Evolutionary conservation across 306 rosid species (phyloP).

Genomic region (Sphenostylis stenocarpa): DNA sequence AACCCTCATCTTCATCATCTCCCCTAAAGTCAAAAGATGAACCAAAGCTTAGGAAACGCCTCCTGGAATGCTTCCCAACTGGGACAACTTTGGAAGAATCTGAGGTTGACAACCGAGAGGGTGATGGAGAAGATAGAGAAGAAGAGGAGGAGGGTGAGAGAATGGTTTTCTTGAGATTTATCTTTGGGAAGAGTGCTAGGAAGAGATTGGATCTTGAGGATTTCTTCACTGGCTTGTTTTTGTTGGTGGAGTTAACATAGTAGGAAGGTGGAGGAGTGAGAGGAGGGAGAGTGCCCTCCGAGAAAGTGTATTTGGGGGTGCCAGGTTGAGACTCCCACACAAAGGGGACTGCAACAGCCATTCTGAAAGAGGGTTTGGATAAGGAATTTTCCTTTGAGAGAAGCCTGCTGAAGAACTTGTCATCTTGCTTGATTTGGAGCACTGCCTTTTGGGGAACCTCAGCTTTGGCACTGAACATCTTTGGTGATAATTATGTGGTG

Average conservation of each 20-base stretch:
- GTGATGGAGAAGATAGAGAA: background rate
- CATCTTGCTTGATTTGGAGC: conserved; percentile 57
- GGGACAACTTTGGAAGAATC: conserved; percentile 34
- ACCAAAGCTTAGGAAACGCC: conserved; percentile 42
- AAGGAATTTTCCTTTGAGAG: conserved; percentile 65
- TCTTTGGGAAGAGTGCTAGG: conserved; percentile 43
- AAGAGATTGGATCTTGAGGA: conserved; percentile 52
- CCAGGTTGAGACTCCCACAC: conserved; percentile 94
- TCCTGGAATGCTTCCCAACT: background rate
- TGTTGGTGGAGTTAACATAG: background rate
- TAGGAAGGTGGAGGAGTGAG: conserved; percentile 93
- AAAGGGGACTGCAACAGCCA: conserved; percentile 65
- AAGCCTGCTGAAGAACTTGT: conserved; percentile 66
- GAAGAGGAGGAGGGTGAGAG: conserved; percentile 21
- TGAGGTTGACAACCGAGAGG: conserved; percentile 5
- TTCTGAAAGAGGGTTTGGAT: conserved; percentile 63
- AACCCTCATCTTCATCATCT: conserved; percentile 33
- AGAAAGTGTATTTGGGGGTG: conserved; percentile 68
- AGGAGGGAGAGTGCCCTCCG: conserved; percentile 61
- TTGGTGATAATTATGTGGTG: background rate
- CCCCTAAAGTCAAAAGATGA: conserved; percentile 54
- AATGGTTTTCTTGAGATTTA: conserved; percentile 39
- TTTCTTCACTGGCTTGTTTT: conserved; percentile 35
- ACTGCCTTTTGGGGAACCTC: conserved; percentile 39
- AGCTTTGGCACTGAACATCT: conserved; percentile 42